phyloP scores from a whole-genome alignment of 352 stramenopile genomes.

The Vaucheria bursata region DNA sequence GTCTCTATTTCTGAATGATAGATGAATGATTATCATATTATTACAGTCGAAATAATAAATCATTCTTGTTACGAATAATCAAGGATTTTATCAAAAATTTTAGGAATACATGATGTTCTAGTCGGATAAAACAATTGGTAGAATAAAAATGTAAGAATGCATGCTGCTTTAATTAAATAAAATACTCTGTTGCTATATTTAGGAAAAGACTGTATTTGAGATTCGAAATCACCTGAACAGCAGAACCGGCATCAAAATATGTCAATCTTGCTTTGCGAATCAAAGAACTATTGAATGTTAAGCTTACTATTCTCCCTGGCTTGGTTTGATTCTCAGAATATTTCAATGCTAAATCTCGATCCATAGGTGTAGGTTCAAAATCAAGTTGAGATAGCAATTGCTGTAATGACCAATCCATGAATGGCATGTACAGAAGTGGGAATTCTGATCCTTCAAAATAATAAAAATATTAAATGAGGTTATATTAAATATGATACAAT shows the following conservation, averaged over 20 bases:
- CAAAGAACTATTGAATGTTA: constrained; percentile 30
- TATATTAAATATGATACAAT: too few relatives aligned
- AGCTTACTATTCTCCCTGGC: constrained; percentile 27
- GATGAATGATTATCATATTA: too few relatives aligned
- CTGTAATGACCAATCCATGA: constrained; percentile 35
- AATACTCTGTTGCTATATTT: not conserved
- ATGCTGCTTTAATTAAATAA: not conserved
- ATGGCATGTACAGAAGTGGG: constrained; percentile 40
- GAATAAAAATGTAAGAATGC: too few relatives aligned
- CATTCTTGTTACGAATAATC: too few relatives aligned
- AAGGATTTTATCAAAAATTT: too few relatives aligned
- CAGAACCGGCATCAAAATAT: constrained; percentile 50
- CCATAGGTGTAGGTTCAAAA: constrained; percentile 22
- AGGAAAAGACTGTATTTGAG: too few relatives aligned
- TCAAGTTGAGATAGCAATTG: constrained; percentile 27
- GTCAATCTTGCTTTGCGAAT: constrained; percentile 51
- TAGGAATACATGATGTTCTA: too few relatives aligned
- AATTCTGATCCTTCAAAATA: constrained; percentile 31
- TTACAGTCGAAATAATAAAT: too few relatives aligned
- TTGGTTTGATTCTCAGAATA: constrained; percentile 19
- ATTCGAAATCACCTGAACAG: constrained; percentile 52
- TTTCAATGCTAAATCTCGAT: constrained; percentile 27
- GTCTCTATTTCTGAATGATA: too few relatives aligned
- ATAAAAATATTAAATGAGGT: constrained; percentile 19
- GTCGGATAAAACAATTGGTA: too few relatives aligned